A percentile compares a stretch with the other conserved stretches of the same genome.
phyloP scores from a whole-genome alignment of 331 rosid species.

The Spiraea crenata region DNA sequence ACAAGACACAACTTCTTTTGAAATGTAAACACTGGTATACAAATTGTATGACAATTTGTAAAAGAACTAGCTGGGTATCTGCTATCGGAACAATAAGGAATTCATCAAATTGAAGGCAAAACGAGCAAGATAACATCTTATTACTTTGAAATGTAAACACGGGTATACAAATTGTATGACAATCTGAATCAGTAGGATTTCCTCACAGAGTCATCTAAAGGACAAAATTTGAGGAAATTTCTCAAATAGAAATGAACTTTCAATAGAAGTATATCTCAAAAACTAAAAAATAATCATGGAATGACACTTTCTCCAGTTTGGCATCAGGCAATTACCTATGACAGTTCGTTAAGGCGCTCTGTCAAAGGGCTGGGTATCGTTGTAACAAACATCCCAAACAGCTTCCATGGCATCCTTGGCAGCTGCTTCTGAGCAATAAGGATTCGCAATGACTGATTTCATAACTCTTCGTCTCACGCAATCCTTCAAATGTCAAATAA shows the following conservation, averaged over 20 bases:
- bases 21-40: slow-evolving; percentile 4
- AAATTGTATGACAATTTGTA: slow-evolving; percentile 6
- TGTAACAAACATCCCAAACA: slow-evolving; percentile 86
- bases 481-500: slow-evolving; percentile 56
- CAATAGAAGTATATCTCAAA: slow-evolving; percentile 4
- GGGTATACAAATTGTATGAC: slow-evolving; percentile 5
- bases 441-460: slow-evolving; percentile 58
- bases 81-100: not conserved
- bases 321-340: slow-evolving; percentile 3
- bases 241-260: not conserved
- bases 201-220: slow-evolving; percentile 14
- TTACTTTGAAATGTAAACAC: slow-evolving; percentile 8
- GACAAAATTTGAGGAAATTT: not conserved
- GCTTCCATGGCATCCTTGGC: slow-evolving; percentile 86
- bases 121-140: not conserved
- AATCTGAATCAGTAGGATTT: slow-evolving; percentile 12
- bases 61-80: not conserved
- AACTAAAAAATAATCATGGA: not conserved
- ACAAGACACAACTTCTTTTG: slow-evolving; percentile 7
- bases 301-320: slow-evolving; percentile 15
- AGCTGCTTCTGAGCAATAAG: slow-evolving; percentile 54
- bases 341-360: slow-evolving; percentile 55
- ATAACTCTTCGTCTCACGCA: slow-evolving; percentile 82
- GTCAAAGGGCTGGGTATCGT: slow-evolving; percentile 77
- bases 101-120: not conserved